Evolutionary conservation across 495 filamentous ascomycete species (phyloP).

Genomic region (Apiosordaria backusii): DNA sequence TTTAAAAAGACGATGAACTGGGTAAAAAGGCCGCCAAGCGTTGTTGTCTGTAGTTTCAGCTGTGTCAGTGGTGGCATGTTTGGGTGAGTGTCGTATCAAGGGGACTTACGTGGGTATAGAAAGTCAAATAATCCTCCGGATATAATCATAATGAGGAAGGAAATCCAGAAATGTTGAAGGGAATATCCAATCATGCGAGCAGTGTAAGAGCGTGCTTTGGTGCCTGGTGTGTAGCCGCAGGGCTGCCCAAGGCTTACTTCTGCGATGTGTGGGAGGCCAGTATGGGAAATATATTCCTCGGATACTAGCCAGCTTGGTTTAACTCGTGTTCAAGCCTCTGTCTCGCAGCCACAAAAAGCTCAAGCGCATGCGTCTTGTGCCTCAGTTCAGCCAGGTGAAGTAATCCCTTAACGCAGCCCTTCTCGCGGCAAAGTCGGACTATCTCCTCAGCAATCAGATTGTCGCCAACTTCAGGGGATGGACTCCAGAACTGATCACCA

Average conservation of each 20-base stretch:
- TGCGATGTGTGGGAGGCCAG: too few relatives aligned
- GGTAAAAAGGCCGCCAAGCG: too few relatives aligned
- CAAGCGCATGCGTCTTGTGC: neutral
- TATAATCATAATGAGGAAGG: neutral
- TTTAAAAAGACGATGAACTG: too few relatives aligned
- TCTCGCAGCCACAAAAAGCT: constrained; percentile 4
- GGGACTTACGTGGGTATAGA: neutral
- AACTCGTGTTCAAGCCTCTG: neutral
- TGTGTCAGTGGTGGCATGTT: too few relatives aligned
- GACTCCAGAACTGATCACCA: neutral
- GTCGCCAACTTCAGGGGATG: neutral
- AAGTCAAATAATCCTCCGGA: neutral
- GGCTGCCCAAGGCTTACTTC: too few relatives aligned
- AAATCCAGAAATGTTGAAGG: neutral
- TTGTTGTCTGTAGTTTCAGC: too few relatives aligned
- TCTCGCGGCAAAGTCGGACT: constrained; percentile 14
- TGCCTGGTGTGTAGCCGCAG: too few relatives aligned
- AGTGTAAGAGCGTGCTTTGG: too few relatives aligned
- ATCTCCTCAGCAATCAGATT: constrained; percentile 20
- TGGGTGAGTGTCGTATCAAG: too few relatives aligned
- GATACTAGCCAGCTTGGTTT: too few relatives aligned
- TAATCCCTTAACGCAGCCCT: constrained; percentile 12
- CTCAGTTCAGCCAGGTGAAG: constrained; percentile 9
- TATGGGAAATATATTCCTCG: too few relatives aligned
- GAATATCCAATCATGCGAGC: neutral